Evolutionary conservation across 2,329 filamentous ascomycete species (phyloP).

Genomic region (Plenodomus lindquistii): DNA sequence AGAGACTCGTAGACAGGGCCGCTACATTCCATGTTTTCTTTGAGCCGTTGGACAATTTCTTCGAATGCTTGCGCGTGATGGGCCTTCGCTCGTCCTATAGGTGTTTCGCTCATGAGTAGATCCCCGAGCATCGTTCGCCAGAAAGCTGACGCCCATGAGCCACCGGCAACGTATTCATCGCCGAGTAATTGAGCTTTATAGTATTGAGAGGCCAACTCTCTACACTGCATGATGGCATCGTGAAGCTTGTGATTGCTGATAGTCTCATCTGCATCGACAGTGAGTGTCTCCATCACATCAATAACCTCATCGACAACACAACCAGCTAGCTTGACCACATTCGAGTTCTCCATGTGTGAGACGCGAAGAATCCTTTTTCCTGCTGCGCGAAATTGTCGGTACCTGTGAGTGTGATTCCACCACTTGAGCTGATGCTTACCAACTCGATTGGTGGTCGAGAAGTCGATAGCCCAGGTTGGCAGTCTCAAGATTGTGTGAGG

Average conservation of each 20-base stretch:
- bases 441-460: conserved; percentile 14
- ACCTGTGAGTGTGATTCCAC: conserved; percentile 24
- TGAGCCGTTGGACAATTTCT: not conserved
- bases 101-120: conserved; percentile 14
- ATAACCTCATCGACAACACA: conserved; percentile 15
- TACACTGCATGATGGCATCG: too few relatives aligned
- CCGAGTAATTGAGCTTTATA: too few relatives aligned
- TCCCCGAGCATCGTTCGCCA: conserved; percentile 13
- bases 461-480: conserved; percentile 23
- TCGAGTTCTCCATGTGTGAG: too few relatives aligned
- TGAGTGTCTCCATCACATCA: conserved; percentile 1
- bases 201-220: too few relatives aligned
- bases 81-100: conserved; percentile 4
- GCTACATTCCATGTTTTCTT: too few relatives aligned
- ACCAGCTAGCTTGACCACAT: too few relatives aligned
- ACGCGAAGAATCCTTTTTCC: too few relatives aligned
- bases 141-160: conserved; percentile 9
- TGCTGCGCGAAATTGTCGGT: conserved; percentile 11
- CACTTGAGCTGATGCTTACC: conserved; percentile 21
- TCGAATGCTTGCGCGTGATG: not conserved
- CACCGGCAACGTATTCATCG: conserved; percentile 1
- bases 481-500: conserved; percentile 5
- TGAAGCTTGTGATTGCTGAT: not conserved
- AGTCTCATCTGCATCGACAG: not conserved
- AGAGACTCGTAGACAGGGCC: conserved; percentile 1